Percentiles rank a stretch among this genome's conserved stretches.
These are phyloP conservation scores for Oryza punctata DNA, from an alignment of 176 grass and related monocot species.

Conservation along the genomic window DNA sequence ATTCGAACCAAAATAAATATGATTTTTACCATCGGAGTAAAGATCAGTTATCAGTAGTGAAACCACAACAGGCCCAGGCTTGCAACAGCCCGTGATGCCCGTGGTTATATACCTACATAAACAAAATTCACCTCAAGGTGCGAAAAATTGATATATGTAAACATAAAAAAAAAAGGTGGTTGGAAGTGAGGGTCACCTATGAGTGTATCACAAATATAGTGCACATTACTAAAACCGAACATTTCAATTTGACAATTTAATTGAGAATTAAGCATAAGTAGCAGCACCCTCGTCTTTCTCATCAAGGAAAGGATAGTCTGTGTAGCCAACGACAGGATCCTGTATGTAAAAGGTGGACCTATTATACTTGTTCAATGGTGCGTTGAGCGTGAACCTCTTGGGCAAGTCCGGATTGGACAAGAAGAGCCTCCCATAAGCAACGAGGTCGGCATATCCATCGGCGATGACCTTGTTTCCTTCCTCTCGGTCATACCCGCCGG, in stretches of 20 bases:
- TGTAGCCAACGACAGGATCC: slow-evolving; percentile 33
- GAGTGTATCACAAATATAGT: too few species aligned
- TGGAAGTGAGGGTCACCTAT: too few species aligned
- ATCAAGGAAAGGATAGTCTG: slow-evolving; percentile 33
- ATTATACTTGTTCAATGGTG: slow-evolving; percentile 26
- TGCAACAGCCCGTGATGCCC: too few species aligned
- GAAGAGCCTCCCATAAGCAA: slow-evolving; percentile 30
- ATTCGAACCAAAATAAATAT: too few species aligned
- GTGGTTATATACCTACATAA: too few species aligned
- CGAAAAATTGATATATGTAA: not conserved
- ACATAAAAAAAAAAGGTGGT: not conserved
- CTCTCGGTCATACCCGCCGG: not conserved
- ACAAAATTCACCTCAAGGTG: not conserved
- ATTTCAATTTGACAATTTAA: not conserved
- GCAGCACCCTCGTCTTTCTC: not conserved
- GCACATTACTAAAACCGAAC: not conserved
- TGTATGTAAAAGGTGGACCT: slow-evolving; percentile 32
- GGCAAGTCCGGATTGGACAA: slow-evolving; percentile 41
- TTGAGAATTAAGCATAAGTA: not conserved
- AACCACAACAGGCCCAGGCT: too few species aligned
- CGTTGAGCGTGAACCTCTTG: not conserved
- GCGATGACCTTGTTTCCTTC: slow-evolving; percentile 37
- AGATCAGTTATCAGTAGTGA: too few species aligned
- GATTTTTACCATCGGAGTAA: too few species aligned
- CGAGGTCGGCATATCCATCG: slow-evolving; percentile 23